Base-by-base conservation (phyloP, 176 grass and related monocot species). In the Eragrostis curvula region DNA sequence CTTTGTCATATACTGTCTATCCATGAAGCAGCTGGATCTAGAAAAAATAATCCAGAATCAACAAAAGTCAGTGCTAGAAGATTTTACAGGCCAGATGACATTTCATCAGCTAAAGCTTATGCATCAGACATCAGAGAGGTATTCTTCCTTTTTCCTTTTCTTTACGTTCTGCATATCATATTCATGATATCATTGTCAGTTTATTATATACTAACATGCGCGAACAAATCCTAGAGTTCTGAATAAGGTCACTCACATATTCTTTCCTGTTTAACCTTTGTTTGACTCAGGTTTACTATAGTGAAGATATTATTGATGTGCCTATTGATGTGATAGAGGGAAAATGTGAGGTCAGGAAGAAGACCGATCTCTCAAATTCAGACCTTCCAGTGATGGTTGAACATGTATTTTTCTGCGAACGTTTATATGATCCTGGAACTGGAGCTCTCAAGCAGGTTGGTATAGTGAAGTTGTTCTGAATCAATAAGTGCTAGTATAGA, bases 91-190 rank as follows among this genome's bases (percentile, higher is more conserved):
- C 93, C 96, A 77, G 93, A 99, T 79, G 91, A 99, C 78, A 79
- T 99, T 68, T 99, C 91, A 10, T 55, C 93, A 67, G 61, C 79
- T 41, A 99, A 99, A 96, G 91, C 93, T 71, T 96, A 99, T 78
- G 40, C 63, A 78, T 99, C 96, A 12, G 96, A 99, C 78, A 91
- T 99, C 62, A 91, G 96, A 96, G 96, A 99, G 85, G 96, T 99
- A 81, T 52, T 40, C 45, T 50, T 79, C 50, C 53, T 85, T 51
- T 51, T 66, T 14, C 48, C 6, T 50, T 82, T 40, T 53, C 49
- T 56, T 21, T 46, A 41, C 80, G 56, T 83, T 70, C 76, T 16
- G 56, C 57, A 45, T 24, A 17, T 89, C 55, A 60, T 73, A 42
- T 73, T 58, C 28, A 74, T 72, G 12, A 16, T n/a, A 62, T 27